Evolutionary conservation across 2,329 filamentous ascomycete species (phyloP).

Genomic region (Pseudogymnoascus sp.): DNA sequence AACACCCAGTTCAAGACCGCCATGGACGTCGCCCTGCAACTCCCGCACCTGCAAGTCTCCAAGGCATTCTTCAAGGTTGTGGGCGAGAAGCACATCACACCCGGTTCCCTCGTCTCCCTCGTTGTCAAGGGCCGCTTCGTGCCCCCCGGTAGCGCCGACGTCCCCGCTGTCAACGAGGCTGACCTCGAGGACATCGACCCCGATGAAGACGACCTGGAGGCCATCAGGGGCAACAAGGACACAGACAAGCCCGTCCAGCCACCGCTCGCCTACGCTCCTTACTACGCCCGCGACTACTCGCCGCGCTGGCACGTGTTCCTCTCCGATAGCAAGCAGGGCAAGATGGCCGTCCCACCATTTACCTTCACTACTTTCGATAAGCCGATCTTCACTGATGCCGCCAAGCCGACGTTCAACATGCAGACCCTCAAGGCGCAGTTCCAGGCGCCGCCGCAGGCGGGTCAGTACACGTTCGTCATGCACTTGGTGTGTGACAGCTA

Average conservation of each 20-base stretch:
- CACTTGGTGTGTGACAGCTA: conserved; percentile 93
- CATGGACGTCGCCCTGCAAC: conserved; percentile 69
- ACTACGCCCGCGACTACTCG: conserved; percentile 80
- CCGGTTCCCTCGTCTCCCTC: conserved; percentile 84
- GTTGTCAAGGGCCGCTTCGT: conserved; percentile 93
- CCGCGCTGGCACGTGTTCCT: conserved; percentile 94
- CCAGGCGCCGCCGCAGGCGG: conserved; percentile 83
- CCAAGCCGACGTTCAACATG: conserved; percentile 86
- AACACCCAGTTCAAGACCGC: conserved; percentile 71
- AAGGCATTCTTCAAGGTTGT: conserved; percentile 98
- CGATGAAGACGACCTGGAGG: conserved; percentile 85
- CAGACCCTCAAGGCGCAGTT: conserved; percentile 98
- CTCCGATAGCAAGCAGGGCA: conserved; percentile 86
- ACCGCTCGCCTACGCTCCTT: conserved; percentile 83
- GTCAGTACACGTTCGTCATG: conserved; percentile 91
- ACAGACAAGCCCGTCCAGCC: conserved; percentile 63
- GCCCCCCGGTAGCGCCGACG: conserved; percentile 69
- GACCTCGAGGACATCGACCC: conserved; percentile 90
- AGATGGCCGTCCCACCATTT: conserved; percentile 93
- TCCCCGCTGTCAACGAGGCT: conserved; percentile 66
- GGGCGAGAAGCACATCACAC: conserved; percentile 87
- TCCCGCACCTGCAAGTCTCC: conserved; percentile 76
- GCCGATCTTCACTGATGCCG: conserved; percentile 71
- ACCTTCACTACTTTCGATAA: conserved; percentile 91
- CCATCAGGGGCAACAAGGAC: conserved; percentile 65